Evolutionary conservation across 805 yeast species (phyloP), one percentile per base, ranked within the genome.

Genomic region (Danielia reshetovae): DNA sequence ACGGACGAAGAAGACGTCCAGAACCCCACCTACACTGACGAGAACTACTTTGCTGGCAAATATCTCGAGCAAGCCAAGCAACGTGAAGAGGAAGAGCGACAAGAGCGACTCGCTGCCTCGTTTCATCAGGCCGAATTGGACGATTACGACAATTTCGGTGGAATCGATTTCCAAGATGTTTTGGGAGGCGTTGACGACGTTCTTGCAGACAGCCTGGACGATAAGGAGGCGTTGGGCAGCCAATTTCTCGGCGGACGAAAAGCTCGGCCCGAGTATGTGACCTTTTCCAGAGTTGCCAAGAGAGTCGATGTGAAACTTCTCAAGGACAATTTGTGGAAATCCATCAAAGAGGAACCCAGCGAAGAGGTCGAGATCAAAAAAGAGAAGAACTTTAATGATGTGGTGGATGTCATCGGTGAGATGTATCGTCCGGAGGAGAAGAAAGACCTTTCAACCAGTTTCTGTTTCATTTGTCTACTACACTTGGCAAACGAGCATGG

Each of bases 401-500:
- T 81, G 23, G 75, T 80, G 4, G 57, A 57, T 3, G 71, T 70
- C 18, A 68, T 81, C 16, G 65, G 65, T 13, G 57, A 59, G 7
- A 65, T 67, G 53, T 87, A 88, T 52, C 66, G 75, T 0, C 58
- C 65, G 7, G 78, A 75, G 30, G 73, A 78, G 30, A 63, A 69
- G 45, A 72, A 70, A 32, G 95, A 87, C 34, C 59, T 88, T 6
- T 82, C 94, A 1, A 86, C 95, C 1, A 81, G 94, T 58, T 84
- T 84, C 56, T 84, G 85, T 51, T 87, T 87, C 49, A 85, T 87
- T 38, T 84, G 95, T 48, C 60, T 86, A 49, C 60, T 87, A 23
- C 96, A 87, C 60, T 64, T 87, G 45, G 95, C 95, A 10, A 87
- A 88, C 53, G 96, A 87, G 55, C 80, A 84, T 50, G 90, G 89